Conservation (phyloP, 163 green algal species). For the Picocystis sp. region DNA sequence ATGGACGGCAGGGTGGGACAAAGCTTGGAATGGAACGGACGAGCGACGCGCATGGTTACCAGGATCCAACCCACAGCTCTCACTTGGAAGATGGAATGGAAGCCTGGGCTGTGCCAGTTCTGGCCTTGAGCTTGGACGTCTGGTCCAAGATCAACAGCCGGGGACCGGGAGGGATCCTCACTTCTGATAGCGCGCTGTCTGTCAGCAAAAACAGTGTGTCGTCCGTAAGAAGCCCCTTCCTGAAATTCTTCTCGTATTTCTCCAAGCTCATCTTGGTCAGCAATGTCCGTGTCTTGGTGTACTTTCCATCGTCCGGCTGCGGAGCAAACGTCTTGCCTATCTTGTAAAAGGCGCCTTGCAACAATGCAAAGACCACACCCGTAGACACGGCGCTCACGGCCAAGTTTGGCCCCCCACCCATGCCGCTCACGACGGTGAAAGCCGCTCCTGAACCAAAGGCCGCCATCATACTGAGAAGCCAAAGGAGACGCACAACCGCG, state of each 20-base stretch:
- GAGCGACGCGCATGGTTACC: too few relatives aligned
- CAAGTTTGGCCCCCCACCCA: constrained; percentile 23
- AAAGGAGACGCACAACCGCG: too few relatives aligned
- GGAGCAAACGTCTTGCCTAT: constrained; percentile 18
- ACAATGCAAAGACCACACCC: constrained; percentile 62
- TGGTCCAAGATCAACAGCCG: constrained; percentile 85
- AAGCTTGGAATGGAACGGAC: too few relatives aligned
- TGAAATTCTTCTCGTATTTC: constrained; percentile 90
- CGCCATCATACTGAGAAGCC: constrained; percentile 49
- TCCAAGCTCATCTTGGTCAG: constrained; percentile 26
- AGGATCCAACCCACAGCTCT: too few relatives aligned
- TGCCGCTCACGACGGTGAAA: constrained; percentile 59
- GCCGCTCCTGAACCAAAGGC: constrained; percentile 60
- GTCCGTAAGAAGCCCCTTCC: constrained; percentile 73
- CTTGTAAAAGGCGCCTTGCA: constrained; percentile 84
- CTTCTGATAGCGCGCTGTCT: constrained; percentile 70
- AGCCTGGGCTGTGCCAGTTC: too few relatives aligned
- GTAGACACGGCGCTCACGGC: constrained; percentile 43
- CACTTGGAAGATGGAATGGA: too few relatives aligned
- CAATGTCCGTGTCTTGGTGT: too few relatives aligned
- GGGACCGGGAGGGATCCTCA: constrained; percentile 71
- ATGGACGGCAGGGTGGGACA: too few relatives aligned
- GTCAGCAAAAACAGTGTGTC: constrained; percentile 88
- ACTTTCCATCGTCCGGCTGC: too few relatives aligned
- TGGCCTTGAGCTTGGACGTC: too few relatives aligned